Evolutionary conservation across 225 moss, liverwort and hornwort species (phyloP).

Genomic region (Marchantia polymorpha): DNA sequence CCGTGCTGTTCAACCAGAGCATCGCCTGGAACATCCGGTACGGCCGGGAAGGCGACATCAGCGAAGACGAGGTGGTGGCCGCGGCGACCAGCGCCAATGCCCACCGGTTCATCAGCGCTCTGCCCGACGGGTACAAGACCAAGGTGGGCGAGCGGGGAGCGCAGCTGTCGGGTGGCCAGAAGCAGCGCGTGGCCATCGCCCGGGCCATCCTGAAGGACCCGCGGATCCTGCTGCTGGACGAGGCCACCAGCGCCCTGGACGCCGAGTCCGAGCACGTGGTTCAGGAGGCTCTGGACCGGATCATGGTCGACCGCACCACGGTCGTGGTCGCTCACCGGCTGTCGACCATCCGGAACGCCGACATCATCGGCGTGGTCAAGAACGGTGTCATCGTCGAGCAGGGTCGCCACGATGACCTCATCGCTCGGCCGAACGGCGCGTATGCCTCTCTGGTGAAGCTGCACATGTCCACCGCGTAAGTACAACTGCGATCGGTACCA

Average conservation of each 20-base stretch:
- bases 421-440: conserved; percentile 52
- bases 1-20: conserved; percentile 66
- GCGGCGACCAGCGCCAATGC: conserved; percentile 77
- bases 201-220: conserved; percentile 81
- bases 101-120: conserved; percentile 53
- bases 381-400: conserved; percentile 71
- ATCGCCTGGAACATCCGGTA: conserved; percentile 72
- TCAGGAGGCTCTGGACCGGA: conserved; percentile 74
- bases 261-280: conserved; percentile 84
- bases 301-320: conserved; percentile 76
- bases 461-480: conserved; percentile 42
- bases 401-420: conserved; percentile 69
- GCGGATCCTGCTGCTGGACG: conserved; percentile 61
- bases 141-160: conserved; percentile 73
- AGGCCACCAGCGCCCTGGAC: conserved; percentile 79
- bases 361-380: conserved; percentile 72
- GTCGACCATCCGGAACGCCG: conserved; percentile 77
- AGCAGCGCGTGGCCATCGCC: conserved; percentile 80
- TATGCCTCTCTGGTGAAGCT: conserved; percentile 72
- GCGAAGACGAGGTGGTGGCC: conserved; percentile 52
- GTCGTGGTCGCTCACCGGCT: conserved; percentile 74
- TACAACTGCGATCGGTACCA: neutral
- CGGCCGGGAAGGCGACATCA: conserved; percentile 56
- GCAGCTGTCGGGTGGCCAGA: conserved; percentile 79
- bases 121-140: conserved; percentile 71